phyloP scores from a whole-genome alignment of 2,329 filamentous ascomycete species.

The Penicillium sp. region DNA sequence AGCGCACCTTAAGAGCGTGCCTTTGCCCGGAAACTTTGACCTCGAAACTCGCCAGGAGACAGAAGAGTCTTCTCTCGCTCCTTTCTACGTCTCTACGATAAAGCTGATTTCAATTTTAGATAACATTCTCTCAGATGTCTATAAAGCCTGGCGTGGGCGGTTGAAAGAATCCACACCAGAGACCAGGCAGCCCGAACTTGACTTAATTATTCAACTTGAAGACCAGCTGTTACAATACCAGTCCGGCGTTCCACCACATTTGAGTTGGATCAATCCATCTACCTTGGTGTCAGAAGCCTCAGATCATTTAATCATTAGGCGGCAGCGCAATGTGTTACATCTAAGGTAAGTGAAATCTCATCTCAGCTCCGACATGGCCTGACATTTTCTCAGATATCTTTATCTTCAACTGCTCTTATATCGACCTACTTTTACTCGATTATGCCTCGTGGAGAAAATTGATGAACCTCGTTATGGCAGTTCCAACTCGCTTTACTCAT shows the following conservation, averaged over 20 bases:
- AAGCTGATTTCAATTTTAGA: slow-evolving; percentile 25
- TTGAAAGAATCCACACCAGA: background rate
- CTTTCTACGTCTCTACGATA: slow-evolving; percentile 21
- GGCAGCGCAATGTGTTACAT: background rate
- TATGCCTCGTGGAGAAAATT: slow-evolving; percentile 18
- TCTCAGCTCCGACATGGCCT: slow-evolving; percentile 3
- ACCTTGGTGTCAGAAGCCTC: background rate
- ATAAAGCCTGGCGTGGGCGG: slow-evolving; percentile 22
- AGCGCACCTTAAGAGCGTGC: slow-evolving; percentile 19
- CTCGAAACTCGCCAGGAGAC: background rate
- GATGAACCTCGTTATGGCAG: background rate
- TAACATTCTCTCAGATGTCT: slow-evolving; percentile 31
- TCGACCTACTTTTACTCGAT: slow-evolving; percentile 28
- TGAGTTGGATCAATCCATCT: background rate
- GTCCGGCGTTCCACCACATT: slow-evolving; percentile 14
- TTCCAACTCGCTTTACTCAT: slow-evolving; percentile 13
- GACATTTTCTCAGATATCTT: slow-evolving; percentile 21
- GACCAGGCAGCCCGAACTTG: slow-evolving; percentile 9
- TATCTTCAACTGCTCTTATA: slow-evolving; percentile 30
- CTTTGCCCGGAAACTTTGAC: slow-evolving; percentile 9
- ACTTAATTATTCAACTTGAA: slow-evolving; percentile 23
- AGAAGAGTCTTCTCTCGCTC: slow-evolving; percentile 6
- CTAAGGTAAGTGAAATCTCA: background rate
- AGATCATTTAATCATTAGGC: background rate
- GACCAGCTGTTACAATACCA: slow-evolving; percentile 17